These are phyloP conservation scores for Nicotiana sylvestris DNA, from an alignment of 257 asterid genomes.

Conservation along the genomic window DNA sequence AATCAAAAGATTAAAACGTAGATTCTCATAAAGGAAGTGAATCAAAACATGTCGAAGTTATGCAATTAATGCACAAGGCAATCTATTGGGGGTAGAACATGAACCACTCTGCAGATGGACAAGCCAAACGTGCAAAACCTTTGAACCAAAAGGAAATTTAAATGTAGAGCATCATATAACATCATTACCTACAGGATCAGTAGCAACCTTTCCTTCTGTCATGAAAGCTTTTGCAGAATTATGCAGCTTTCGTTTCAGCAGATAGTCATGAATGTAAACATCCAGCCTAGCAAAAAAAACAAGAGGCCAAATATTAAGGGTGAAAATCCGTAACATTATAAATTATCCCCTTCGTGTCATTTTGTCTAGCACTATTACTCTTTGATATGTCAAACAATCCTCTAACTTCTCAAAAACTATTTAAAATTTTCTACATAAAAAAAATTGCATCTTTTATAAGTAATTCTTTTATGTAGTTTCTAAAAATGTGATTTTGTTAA, in stretches of 20 bases:
- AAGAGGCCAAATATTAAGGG: background rate
- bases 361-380: background rate
- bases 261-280: conserved; percentile 94
- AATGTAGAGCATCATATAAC: background rate
- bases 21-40: background rate
- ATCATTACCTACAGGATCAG: conserved; percentile 92
- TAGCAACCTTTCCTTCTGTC: conserved; percentile 98
- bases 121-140: background rate
- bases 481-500: background rate
- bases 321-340: background rate
- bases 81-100: background rate
- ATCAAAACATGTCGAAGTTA: background rate
- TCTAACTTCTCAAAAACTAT: background rate
- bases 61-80: background rate
- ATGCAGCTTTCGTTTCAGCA: conserved; percentile 80
- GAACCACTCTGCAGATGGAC: background rate
- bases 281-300: conserved; percentile 68
- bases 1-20: background rate
- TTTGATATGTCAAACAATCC: background rate
- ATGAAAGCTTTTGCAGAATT: conserved; percentile 96
- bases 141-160: background rate
- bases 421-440: background rate
- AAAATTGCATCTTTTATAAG: background rate
- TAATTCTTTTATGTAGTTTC: background rate
- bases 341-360: background rate